These are phyloP conservation scores for Wickerhamomyces kurtzmanii DNA, from an alignment of 805 yeast genomes.

Conservation along the genomic window DNA sequence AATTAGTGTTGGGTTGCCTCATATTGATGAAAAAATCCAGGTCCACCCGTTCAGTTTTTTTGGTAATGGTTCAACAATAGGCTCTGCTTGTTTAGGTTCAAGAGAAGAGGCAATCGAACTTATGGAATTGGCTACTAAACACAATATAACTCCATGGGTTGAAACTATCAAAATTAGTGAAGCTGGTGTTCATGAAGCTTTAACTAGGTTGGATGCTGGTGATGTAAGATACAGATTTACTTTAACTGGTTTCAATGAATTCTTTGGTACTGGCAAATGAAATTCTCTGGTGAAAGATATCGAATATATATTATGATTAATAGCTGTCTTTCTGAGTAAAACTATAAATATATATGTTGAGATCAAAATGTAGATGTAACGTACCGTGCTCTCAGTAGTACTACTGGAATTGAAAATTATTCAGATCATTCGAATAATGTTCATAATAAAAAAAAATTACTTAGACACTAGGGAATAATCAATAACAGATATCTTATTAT, in stretches of 20 bases:
- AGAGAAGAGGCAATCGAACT: constrained; percentile 57
- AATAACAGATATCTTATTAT: no score
- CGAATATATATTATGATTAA: no score
- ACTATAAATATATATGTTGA: no score
- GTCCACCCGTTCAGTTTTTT: constrained; percentile 45
- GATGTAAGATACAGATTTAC: constrained; percentile 60
- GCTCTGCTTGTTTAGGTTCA: constrained; percentile 53
- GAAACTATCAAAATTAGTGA: constrained; percentile 47
- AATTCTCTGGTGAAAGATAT: no score
- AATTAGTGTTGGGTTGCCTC: constrained; percentile 63
- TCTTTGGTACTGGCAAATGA: constrained; percentile 20
- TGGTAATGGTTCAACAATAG: constrained; percentile 36
- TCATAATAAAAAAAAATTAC: no score
- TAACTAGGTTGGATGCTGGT: constrained; percentile 42
- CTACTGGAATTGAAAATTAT: no score
- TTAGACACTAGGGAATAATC: no score
- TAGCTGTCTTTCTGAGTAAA: no score
- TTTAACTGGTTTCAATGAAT: constrained; percentile 39
- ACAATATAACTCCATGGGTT: constrained; percentile 51
- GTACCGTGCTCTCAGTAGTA: no score
- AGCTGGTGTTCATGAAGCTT: constrained; percentile 42
- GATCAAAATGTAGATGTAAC: no score
- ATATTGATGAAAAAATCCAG: constrained; percentile 24
- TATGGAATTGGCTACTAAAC: constrained; percentile 53
- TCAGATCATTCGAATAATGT: no score